Percentiles rank a stretch among this genome's conserved stretches.
phyloP scores from a whole-genome alignment of 805 yeast species.

The Metschnikowia continentalis region DNA sequence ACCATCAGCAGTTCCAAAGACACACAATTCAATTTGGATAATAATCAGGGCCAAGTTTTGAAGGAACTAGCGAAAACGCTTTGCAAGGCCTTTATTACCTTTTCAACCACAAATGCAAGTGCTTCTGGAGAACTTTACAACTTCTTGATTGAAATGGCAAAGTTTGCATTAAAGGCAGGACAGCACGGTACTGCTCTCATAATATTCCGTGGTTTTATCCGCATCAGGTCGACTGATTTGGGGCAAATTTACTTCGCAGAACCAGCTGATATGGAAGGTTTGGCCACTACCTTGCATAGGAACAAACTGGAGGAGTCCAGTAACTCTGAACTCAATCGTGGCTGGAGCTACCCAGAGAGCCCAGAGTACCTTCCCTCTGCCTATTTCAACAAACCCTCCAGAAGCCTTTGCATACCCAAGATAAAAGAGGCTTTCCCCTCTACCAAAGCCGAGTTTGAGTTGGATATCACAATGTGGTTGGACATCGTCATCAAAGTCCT shows the following conservation, averaged over 20 bases:
- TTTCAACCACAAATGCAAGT: conserved; percentile 19
- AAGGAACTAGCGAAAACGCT: conserved; percentile 23
- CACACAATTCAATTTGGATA: conserved; percentile 11
- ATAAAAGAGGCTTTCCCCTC: not conserved
- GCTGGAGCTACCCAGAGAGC: conserved; percentile 63
- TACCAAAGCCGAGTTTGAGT: not conserved
- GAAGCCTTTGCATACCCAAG: conserved; percentile 1
- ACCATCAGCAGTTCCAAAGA: conserved; percentile 6
- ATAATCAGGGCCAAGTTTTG: conserved; percentile 1
- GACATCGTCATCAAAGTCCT: conserved; percentile 45
- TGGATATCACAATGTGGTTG: conserved; percentile 53
- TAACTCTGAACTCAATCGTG: conserved; percentile 8
- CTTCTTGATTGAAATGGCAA: conserved; percentile 33
- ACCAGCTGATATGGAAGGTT: conserved; percentile 61
- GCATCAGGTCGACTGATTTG: conserved; percentile 49
- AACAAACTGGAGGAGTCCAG: conserved; percentile 26
- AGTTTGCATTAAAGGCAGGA: conserved; percentile 31
- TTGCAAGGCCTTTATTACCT: conserved; percentile 23
- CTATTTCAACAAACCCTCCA: conserved; percentile 39
- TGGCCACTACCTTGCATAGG: conserved; percentile 57
- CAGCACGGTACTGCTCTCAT: conserved; percentile 40
- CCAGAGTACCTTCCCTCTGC: conserved; percentile 45
- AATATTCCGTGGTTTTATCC: conserved; percentile 47
- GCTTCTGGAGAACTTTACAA: conserved; percentile 29
- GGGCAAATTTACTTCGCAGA: conserved; percentile 45